A percentile compares a stretch with the other conserved stretches of the same genome.
phyloP scores from a whole-genome alignment of 208 protist genomes.

The Acanthamoeba sp. region DNA sequence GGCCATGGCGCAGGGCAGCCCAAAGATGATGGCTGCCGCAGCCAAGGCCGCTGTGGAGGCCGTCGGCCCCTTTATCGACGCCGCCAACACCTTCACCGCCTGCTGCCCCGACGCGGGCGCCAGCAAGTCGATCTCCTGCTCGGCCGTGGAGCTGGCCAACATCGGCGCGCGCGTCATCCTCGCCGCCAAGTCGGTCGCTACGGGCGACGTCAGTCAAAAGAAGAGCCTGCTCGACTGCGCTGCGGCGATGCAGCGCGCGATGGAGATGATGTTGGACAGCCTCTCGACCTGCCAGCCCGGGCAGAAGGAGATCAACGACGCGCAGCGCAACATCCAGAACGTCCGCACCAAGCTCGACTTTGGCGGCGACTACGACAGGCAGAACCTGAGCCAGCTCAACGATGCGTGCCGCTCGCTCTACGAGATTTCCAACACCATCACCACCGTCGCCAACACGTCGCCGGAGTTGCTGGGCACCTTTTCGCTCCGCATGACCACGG shows the following conservation, averaged over 20 bases:
- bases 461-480: conserved; percentile 61
- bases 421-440: conserved; percentile 62
- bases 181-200: conserved; percentile 30
- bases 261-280: conserved; percentile 40
- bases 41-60: conserved; percentile 51
- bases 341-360: conserved; percentile 60
- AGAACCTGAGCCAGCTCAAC: conserved; percentile 9
- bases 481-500: conserved; percentile 7
- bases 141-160: conserved; percentile 55
- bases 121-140: conserved; percentile 4
- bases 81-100: conserved; percentile 19
- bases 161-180: conserved; percentile 52
- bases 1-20: conserved; percentile 58
- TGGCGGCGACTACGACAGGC: conserved; percentile 44
- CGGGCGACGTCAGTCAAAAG: conserved; percentile 18
- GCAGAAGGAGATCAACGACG: conserved; percentile 56
- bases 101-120: conserved; percentile 38
- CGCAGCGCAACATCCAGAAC: neutral
- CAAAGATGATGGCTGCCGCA: conserved; percentile 53
- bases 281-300: conserved; percentile 33
- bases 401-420: conserved; percentile 36
- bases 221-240: conserved; percentile 50
- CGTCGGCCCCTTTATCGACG: conserved; percentile 29
- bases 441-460: conserved; percentile 5
- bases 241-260: conserved; percentile 14